A percentile compares a stretch with the other conserved stretches of the same genome.
These are phyloP conservation scores for Endocladia muricata DNA, from an alignment of 31 red algal genomes.

Conservation along the genomic window DNA sequence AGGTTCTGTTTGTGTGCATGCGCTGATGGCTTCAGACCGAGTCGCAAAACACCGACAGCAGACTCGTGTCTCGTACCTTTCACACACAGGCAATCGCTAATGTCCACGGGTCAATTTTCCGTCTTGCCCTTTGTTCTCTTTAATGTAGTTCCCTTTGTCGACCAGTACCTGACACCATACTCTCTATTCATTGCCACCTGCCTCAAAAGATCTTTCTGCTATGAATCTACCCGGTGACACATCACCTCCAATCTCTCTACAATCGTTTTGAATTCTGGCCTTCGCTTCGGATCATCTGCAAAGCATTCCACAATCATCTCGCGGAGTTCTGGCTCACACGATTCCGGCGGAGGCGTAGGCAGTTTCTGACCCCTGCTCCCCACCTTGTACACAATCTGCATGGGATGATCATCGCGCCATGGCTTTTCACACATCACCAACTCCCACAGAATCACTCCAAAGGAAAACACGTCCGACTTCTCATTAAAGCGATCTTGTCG, in stretches of 20 bases:
- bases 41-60: background rate
- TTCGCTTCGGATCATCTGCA: conserved; percentile 57
- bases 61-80: background rate
- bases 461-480: conserved; percentile 91
- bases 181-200: background rate
- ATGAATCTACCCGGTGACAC: conserved; percentile 69
- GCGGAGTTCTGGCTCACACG: conserved; percentile 61
- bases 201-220: background rate
- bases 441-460: conserved; percentile 95
- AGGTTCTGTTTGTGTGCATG: too few relatives aligned
- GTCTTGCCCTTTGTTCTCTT: background rate
- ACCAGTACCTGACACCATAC: background rate
- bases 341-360: conserved; percentile 66
- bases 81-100: background rate
- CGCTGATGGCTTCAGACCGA: background rate
- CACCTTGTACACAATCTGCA: conserved; percentile 91
- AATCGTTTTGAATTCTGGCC: conserved; percentile 49
- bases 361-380: conserved; percentile 80
- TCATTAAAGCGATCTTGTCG: conserved; percentile 84
- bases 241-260: conserved; percentile 64
- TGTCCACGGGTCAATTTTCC: background rate
- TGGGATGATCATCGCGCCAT: conserved; percentile 95
- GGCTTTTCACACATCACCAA: conserved; percentile 94
- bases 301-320: conserved; percentile 86
- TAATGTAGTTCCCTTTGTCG: background rate